Conservation (phyloP, 345 rosid species). For the Atalantia buxifolia region DNA sequence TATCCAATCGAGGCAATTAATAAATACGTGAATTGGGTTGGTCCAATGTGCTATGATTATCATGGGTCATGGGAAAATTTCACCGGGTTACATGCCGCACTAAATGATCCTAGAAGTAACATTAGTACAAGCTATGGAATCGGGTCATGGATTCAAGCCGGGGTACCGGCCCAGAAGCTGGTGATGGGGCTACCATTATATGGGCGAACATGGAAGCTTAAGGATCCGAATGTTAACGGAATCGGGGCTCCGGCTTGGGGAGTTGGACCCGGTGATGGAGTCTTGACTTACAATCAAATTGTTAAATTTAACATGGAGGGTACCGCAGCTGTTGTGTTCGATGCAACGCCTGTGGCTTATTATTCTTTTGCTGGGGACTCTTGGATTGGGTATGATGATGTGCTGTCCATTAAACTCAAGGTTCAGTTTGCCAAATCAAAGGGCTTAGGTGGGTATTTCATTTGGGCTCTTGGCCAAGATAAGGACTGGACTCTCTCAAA, state of each 20-base stretch:
- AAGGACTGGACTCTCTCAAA: constrained; percentile 17
- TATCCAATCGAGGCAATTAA: constrained; percentile 26
- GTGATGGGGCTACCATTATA: constrained; percentile 49
- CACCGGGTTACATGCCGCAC: constrained; percentile 32
- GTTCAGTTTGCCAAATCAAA: constrained; percentile 21
- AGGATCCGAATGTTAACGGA: constrained; percentile 22
- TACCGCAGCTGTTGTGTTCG: constrained; percentile 13
- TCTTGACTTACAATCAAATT: constrained; percentile 19
- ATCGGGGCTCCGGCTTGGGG: constrained; percentile 35
- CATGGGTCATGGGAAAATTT: constrained; percentile 37
- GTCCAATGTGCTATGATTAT: constrained; percentile 39
- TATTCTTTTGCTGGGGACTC: constrained; percentile 23
- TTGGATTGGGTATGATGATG: constrained; percentile 47
- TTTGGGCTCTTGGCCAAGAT: constrained; percentile 44
- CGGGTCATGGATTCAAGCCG: constrained; percentile 33
- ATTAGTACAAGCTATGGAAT: constrained; percentile 36
- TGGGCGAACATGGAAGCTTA: constrained; percentile 41
- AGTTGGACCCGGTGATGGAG: constrained; percentile 29
- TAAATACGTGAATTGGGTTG: constrained; percentile 31
- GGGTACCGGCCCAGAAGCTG: constrained; percentile 27
- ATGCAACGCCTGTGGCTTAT: constrained; percentile 22
- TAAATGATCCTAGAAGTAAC: constrained; percentile 22
- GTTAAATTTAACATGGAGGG: constrained; percentile 19
- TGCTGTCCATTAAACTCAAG: constrained; percentile 23
- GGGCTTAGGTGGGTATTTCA: constrained; percentile 43